phyloP scores from a whole-genome alignment of 306 rosid genomes.

The Argentina anserina region DNA sequence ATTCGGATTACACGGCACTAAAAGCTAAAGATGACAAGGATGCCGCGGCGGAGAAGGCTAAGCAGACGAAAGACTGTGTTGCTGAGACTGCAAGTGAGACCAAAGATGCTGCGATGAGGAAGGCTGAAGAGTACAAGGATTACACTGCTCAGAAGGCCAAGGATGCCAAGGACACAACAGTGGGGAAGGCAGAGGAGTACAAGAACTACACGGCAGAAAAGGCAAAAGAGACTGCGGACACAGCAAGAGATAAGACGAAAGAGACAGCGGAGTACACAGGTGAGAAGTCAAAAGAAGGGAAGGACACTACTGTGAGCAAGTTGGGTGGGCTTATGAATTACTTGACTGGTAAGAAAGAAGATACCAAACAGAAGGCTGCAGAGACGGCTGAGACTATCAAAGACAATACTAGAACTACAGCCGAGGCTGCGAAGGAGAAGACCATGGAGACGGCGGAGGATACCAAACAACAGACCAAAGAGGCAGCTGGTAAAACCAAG shows the following conservation, averaged over 20 bases:
- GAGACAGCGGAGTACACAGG: constrained; percentile 31
- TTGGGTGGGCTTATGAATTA: constrained; percentile 58
- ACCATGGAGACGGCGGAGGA: constrained; percentile 35
- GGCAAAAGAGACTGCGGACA: constrained; percentile 12
- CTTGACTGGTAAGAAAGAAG: constrained; percentile 63
- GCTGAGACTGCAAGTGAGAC: background rate
- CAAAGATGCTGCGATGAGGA: background rate
- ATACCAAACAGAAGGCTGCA: constrained; percentile 31
- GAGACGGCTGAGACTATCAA: constrained; percentile 40
- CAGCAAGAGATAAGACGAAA: background rate
- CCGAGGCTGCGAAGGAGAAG: constrained; percentile 38
- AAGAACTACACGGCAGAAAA: constrained; percentile 18
- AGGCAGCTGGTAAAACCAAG: constrained; percentile 39
- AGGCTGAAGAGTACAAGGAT: background rate
- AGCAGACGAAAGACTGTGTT: too few species aligned
- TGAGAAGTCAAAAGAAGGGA: constrained; percentile 56
- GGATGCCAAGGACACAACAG: background rate
- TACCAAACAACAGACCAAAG: constrained; percentile 46
- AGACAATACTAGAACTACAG: constrained; percentile 42
- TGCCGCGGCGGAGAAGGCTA: constrained; percentile 14
- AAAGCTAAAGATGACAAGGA: constrained; percentile 35
- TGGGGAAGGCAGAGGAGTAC: constrained; percentile 14
- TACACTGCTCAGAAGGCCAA: constrained; percentile 2
- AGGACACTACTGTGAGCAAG: constrained; percentile 45
- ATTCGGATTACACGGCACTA: background rate